Conservation (phyloP, 495 filamentous ascomycete species). For the Sabuloglossum arenarium region DNA sequence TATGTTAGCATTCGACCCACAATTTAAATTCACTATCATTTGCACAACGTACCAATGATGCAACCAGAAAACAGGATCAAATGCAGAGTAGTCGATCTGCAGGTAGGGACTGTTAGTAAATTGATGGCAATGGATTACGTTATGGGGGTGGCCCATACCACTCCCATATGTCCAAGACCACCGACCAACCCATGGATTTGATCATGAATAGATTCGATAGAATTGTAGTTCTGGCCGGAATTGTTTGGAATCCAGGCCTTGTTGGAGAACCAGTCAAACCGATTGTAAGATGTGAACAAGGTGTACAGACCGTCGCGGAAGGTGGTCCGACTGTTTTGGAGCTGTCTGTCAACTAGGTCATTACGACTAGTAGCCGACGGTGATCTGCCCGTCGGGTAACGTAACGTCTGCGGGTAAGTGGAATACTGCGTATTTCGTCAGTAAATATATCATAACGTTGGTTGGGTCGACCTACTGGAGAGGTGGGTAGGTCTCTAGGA, state of each 20-base stretch:
- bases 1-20: slow-evolving; percentile 3
- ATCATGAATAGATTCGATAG: slow-evolving; percentile 43
- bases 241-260: slow-evolving; percentile 25
- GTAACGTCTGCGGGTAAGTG: slow-evolving; percentile 25
- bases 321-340: slow-evolving; percentile 25
- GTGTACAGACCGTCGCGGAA: slow-evolving; percentile 34
- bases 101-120: too few relatives aligned
- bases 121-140: too few relatives aligned
- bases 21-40: neutral
- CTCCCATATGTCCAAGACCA: slow-evolving; percentile 43
- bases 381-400: slow-evolving; percentile 23
- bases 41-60: slow-evolving; percentile 26
- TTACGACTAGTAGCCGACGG: slow-evolving; percentile 29
- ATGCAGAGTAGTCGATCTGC: slow-evolving; percentile 43
- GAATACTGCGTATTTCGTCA: slow-evolving; percentile 20
- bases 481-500: slow-evolving; percentile 13
- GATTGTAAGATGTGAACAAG: slow-evolving; percentile 33
- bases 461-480: slow-evolving; percentile 25
- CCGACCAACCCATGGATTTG: slow-evolving; percentile 34
- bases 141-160: too few relatives aligned
- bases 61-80: slow-evolving; percentile 57
- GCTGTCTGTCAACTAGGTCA: slow-evolving; percentile 21
- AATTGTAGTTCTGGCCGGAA: slow-evolving; percentile 24
- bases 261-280: slow-evolving; percentile 37
- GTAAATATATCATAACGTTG: too few relatives aligned